Percentiles rank a stretch among this genome's conserved stretches.
These are phyloP conservation scores for Gautieria morchelliformis DNA, from an alignment of 768 basidiomycete species.

Conservation along the genomic window DNA sequence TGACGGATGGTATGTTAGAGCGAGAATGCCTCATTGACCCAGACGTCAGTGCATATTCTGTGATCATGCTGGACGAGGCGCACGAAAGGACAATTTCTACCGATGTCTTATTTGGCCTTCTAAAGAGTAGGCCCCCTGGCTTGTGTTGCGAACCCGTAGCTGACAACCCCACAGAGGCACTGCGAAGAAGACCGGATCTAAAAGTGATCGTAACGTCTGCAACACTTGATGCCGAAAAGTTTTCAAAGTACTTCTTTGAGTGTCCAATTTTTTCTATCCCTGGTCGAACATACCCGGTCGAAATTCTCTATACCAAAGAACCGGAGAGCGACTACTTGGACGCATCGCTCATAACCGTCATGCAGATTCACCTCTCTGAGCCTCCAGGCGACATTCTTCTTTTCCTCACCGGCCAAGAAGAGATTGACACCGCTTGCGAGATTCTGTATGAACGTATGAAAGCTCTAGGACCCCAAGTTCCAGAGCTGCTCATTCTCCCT, in stretches of 20 bases:
- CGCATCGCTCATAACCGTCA: conserved; percentile 95
- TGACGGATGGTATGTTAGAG: conserved; percentile 99
- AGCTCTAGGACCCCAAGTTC: conserved; percentile 95
- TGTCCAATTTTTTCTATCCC: conserved; percentile 99
- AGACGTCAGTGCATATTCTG: conserved; percentile 83
- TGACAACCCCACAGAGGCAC: conserved; percentile 57
- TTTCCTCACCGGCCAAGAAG: conserved; percentile 97
- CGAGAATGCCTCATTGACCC: conserved; percentile 96
- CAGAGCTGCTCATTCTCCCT: conserved; percentile 91
- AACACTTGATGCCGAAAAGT: conserved; percentile 98
- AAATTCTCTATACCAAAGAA: conserved; percentile 97
- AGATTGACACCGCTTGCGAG: conserved; percentile 96
- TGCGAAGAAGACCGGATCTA: conserved; percentile 89
- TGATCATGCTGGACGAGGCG: conserved; percentile 97
- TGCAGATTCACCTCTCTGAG: conserved; percentile 98
- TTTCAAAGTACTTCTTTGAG: conserved; percentile 97
- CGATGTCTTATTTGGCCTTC: conserved; percentile 90
- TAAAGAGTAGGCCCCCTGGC: conserved; percentile 55
- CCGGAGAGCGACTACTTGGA: conserved; percentile 97
- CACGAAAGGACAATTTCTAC: conserved; percentile 99
- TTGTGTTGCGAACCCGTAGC: not conserved
- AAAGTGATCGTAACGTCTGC: conserved; percentile 98
- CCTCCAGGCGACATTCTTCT: conserved; percentile 94
- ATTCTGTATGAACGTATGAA: conserved; percentile 99
- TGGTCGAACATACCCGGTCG: conserved; percentile 98